Percentiles rank a stretch among this genome's conserved stretches.
Conservation (phyloP, 768 basidiomycete species). For the Crepidotus variabilis region DNA sequence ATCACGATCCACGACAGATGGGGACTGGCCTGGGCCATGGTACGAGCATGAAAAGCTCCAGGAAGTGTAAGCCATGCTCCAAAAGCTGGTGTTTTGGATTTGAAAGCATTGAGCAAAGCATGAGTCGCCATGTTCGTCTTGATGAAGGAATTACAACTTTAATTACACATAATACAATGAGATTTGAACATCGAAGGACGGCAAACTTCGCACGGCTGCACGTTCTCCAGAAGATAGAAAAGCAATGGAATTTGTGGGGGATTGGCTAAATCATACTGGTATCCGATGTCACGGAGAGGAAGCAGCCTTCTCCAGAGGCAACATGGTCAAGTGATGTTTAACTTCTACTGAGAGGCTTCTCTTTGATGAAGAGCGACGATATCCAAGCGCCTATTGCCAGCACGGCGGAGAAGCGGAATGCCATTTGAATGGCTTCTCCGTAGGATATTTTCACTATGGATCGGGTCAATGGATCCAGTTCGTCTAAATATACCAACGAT, state of each 20-base stretch:
- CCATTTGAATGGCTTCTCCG: conserved; percentile 40
- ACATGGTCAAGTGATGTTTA: neutral
- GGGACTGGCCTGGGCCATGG: conserved; percentile 50
- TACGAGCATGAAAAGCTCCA: conserved; percentile 54
- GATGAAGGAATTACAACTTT: neutral
- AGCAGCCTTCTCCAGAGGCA: too few species aligned
- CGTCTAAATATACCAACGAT: conserved; percentile 43
- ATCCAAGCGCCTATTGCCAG: conserved; percentile 39
- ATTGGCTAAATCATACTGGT: too few species aligned
- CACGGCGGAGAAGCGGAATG: conserved; percentile 43
- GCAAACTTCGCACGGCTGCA: too few species aligned
- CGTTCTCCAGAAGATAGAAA: too few species aligned
- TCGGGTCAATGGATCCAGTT: conserved; percentile 34
- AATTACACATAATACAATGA: neutral
- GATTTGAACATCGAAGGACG: neutral
- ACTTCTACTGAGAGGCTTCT: conserved; percentile 32
- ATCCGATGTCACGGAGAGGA: too few species aligned
- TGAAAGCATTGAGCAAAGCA: conserved; percentile 49
- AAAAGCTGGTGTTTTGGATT: conserved; percentile 55
- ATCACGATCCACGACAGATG: conserved; percentile 62
- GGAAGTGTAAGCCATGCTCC: conserved; percentile 65
- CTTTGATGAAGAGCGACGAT: conserved; percentile 49
- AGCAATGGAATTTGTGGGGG: too few species aligned
- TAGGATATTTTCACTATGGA: conserved; percentile 37
- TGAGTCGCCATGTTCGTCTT: conserved; percentile 44